A percentile compares a stretch with the other conserved stretches of the same genome.
Evolutionary conservation across 1,139 yeast species (phyloP).

Genomic region (Debaryomycetaceae sp.): DNA sequence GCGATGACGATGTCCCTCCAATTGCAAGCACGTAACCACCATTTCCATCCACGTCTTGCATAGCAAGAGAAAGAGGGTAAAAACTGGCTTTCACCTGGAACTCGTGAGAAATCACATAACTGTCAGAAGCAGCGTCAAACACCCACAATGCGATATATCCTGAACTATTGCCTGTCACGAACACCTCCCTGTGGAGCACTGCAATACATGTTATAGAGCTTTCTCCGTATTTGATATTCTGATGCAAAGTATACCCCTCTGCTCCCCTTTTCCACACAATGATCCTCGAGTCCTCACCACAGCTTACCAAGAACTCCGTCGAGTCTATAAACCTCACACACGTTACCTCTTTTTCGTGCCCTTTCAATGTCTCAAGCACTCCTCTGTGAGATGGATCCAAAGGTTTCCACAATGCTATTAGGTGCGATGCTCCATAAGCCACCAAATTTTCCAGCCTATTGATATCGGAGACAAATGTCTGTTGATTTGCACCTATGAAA

Average conservation of each 20-base stretch:
- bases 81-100: conserved; percentile 49
- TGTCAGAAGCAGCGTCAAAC: conserved; percentile 9
- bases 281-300: conserved; percentile 62
- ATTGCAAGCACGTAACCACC: conserved; percentile 58
- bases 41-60: conserved; percentile 37
- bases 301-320: conserved; percentile 50
- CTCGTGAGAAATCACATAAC: conserved; percentile 26
- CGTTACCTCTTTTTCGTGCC: conserved; percentile 56
- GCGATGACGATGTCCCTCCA: conserved; percentile 70
- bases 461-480: conserved; percentile 64
- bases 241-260: conserved; percentile 21
- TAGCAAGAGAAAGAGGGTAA: conserved; percentile 62
- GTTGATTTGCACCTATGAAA: conserved; percentile 78
- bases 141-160: conserved; percentile 58
- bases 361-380: conserved; percentile 53
- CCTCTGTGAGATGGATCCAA: conserved; percentile 39
- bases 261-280: conserved; percentile 51
- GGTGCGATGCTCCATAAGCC: conserved; percentile 75
- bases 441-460: conserved; percentile 36
- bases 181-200: conserved; percentile 27
- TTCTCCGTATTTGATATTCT: conserved; percentile 35
- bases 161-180: conserved; percentile 66
- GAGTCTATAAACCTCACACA: conserved; percentile 56
- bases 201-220: conserved; percentile 53
- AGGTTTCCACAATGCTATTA: conserved; percentile 77